These are phyloP conservation scores for Dryas alaskensis DNA, from an alignment of 306 rosid genomes.

Conservation along the genomic window DNA sequence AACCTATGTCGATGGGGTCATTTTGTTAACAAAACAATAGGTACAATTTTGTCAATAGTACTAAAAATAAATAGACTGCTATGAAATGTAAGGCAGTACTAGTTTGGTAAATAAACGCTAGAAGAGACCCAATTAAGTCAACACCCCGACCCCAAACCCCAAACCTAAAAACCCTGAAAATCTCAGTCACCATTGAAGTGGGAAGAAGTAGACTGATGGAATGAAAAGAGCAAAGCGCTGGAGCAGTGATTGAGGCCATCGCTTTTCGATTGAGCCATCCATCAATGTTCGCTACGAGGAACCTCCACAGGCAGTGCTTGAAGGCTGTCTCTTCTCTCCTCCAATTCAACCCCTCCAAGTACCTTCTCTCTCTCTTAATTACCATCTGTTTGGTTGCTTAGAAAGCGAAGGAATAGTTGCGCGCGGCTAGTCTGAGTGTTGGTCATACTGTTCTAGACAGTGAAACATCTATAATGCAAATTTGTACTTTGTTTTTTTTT, in stretches of 20 bases:
- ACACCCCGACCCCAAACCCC: slow-evolving; percentile 12
- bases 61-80: no score
- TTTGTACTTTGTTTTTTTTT: not conserved
- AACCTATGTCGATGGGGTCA: no score
- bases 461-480: not conserved
- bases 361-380: slow-evolving; percentile 14
- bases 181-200: slow-evolving; percentile 8
- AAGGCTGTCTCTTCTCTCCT: slow-evolving; percentile 49
- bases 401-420: slow-evolving; percentile 3
- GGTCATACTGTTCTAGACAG: not conserved
- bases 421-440: not conserved
- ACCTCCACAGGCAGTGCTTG: slow-evolving; percentile 51
- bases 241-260: slow-evolving; percentile 10
- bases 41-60: no score
- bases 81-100: not conserved
- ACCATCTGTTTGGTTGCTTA: not conserved
- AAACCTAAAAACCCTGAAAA: slow-evolving; percentile 43
- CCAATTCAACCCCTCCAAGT: slow-evolving; percentile 56
- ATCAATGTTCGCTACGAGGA: slow-evolving; percentile 60
- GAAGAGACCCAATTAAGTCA: not conserved
- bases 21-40: no score
- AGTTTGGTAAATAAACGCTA: not conserved
- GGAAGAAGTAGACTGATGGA: not conserved
- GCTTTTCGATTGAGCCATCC: slow-evolving; percentile 4
- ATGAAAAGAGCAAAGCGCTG: not conserved